Conservation (phyloP, 2,329 filamentous ascomycete genomes). For the Arthrobotrys musiformis region DNA sequence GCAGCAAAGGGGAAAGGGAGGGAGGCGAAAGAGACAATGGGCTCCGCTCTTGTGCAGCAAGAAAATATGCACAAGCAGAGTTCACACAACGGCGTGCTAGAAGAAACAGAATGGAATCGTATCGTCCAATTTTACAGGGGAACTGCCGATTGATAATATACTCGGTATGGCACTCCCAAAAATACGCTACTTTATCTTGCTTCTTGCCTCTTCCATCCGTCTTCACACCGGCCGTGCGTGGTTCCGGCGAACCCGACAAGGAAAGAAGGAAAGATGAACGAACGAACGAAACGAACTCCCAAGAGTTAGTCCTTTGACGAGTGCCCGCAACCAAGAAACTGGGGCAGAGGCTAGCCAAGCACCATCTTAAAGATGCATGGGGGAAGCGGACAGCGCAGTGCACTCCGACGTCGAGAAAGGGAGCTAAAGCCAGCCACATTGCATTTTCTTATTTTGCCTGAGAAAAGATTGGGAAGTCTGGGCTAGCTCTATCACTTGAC, state of each 20-base stretch:
- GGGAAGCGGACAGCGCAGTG: slow-evolving; percentile 47
- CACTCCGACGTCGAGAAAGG: slow-evolving; percentile 55
- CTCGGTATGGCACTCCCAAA: background rate
- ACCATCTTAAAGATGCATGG: slow-evolving; percentile 31
- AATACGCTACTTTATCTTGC: slow-evolving; percentile 32
- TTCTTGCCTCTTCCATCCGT: slow-evolving; percentile 28
- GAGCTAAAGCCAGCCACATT: slow-evolving; percentile 53
- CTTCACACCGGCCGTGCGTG: slow-evolving; percentile 39
- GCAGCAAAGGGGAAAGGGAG: slow-evolving; percentile 50
- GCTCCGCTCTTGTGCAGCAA: slow-evolving; percentile 53
- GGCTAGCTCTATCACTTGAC: slow-evolving; percentile 54
- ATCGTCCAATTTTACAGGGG: slow-evolving; percentile 25
- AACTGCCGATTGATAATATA: slow-evolving; percentile 46
- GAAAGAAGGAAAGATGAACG: slow-evolving; percentile 28
- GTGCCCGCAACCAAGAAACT: slow-evolving; percentile 54
- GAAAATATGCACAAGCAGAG: slow-evolving; percentile 47
- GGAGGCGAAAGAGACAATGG: slow-evolving; percentile 53
- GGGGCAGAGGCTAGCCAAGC: slow-evolving; percentile 42
- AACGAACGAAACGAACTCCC: slow-evolving; percentile 48
- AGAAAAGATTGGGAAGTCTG: slow-evolving; percentile 24
- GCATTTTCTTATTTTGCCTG: slow-evolving; percentile 50
- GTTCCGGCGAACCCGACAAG: slow-evolving; percentile 52
- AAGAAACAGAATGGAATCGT: slow-evolving; percentile 8
- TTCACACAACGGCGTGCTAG: slow-evolving; percentile 49
- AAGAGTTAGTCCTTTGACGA: slow-evolving; percentile 25